Evolutionary conservation across 345 rosid genomes (phyloP).

Genomic region (Lepidium africanum): DNA sequence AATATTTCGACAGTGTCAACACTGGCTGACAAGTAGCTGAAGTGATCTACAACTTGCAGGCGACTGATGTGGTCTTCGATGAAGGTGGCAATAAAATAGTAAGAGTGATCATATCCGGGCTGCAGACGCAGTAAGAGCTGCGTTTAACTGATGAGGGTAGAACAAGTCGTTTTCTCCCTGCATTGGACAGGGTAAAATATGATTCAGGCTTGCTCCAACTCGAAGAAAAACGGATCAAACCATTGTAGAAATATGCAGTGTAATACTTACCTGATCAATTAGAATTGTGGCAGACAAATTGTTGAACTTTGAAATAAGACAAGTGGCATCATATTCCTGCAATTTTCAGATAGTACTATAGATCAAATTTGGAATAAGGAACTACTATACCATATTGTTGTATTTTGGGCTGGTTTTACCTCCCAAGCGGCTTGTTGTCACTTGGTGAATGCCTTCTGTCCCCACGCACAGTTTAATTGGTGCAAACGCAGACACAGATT

Average conservation of each 20-base stretch:
- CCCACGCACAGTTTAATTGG: constrained; percentile 82
- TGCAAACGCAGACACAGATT: constrained; percentile 94
- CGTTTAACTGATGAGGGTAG: constrained; percentile 56
- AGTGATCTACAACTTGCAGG: constrained; percentile 37
- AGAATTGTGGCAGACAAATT: constrained; percentile 63
- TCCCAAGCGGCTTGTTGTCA: constrained; percentile 68
- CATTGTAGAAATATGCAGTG: neutral
- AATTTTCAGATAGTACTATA: neutral
- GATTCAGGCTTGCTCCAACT: neutral
- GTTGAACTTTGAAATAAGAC: constrained; percentile 48
- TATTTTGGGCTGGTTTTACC: constrained; percentile 30
- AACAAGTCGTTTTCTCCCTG: constrained; percentile 86
- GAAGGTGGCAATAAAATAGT: constrained; percentile 69
- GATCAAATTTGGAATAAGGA: neutral
- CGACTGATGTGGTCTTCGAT: constrained; percentile 84
- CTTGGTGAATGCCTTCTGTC: constrained; percentile 90
- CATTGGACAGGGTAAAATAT: neutral
- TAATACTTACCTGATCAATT: constrained; percentile 69
- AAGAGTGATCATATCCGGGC: constrained; percentile 91
- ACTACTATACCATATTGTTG: neutral
- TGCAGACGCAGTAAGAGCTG: constrained; percentile 55
- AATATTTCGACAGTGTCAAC: constrained; percentile 8
- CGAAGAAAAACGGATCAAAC: neutral
- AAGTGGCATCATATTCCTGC: constrained; percentile 92
- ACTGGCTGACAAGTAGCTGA: neutral